Conservation (phyloP, 208 protist species). For the Leptomonas pyrrhocoris region DNA sequence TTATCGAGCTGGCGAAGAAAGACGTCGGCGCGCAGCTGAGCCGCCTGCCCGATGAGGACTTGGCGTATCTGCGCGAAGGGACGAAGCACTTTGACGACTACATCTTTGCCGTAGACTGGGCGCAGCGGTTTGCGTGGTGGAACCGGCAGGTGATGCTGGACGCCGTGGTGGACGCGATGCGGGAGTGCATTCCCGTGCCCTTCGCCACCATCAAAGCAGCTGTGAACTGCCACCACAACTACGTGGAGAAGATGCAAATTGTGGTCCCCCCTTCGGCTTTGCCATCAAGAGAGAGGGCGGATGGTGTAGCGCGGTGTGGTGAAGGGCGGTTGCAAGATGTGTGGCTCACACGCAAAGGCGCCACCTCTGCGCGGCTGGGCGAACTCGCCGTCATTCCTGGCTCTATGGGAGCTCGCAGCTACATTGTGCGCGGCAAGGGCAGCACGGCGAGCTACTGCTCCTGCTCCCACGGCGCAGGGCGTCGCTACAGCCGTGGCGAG, state of each 20-base stretch:
- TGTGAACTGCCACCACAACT: slow-evolving; percentile 94
- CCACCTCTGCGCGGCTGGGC: slow-evolving; percentile 71
- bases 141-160: slow-evolving; percentile 89
- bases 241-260: slow-evolving; percentile 57
- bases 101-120: slow-evolving; percentile 83
- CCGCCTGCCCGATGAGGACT: slow-evolving; percentile 60
- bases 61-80: slow-evolving; percentile 85
- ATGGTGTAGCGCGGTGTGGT: background rate
- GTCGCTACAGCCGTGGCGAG: slow-evolving; percentile 74
- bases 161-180: slow-evolving; percentile 61
- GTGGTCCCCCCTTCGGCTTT: background rate
- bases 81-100: slow-evolving; percentile 85
- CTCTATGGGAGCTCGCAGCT: slow-evolving; percentile 86
- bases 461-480: slow-evolving; percentile 86
- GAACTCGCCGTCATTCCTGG: slow-evolving; percentile 90
- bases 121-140: slow-evolving; percentile 73
- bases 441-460: slow-evolving; percentile 70
- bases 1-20: slow-evolving; percentile 84
- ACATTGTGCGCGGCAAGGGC: slow-evolving; percentile 89
- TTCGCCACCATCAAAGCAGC: slow-evolving; percentile 55
- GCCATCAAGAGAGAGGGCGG: background rate
- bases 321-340: slow-evolving; percentile 42
- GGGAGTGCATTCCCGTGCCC: slow-evolving; percentile 29
- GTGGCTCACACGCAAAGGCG: slow-evolving; percentile 90
- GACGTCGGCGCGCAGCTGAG: slow-evolving; percentile 69